Conservation (phyloP, 441 rosid genomes). For the Macaranga tanarius region DNA sequence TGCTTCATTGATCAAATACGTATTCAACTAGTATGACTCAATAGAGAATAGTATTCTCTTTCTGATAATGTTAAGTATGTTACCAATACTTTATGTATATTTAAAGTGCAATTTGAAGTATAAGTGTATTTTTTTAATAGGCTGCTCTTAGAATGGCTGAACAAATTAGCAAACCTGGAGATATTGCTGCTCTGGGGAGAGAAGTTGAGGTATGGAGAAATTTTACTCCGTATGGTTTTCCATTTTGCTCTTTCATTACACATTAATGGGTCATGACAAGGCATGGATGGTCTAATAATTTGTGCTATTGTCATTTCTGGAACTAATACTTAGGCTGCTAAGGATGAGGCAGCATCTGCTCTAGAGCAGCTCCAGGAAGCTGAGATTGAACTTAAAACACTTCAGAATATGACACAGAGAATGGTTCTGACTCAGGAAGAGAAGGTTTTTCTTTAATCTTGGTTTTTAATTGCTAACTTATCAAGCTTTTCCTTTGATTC, state of each 20-base stretch:
- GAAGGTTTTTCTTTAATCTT: constrained; percentile 53
- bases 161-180: constrained; percentile 51
- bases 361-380: constrained; percentile 47
- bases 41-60: background rate
- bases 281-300: constrained; percentile 3
- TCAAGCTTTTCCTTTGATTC: constrained; percentile 11
- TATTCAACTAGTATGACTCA: background rate
- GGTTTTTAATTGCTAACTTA: background rate
- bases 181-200: constrained; percentile 52
- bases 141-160: constrained; percentile 66
- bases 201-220: constrained; percentile 75
- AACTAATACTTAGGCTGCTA: constrained; percentile 51
- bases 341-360: constrained; percentile 66
- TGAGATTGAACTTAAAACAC: constrained; percentile 36
- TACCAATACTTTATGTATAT: background rate
- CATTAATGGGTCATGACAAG: constrained; percentile 6
- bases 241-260: constrained; percentile 8
- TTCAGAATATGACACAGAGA: constrained; percentile 47
- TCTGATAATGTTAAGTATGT: background rate
- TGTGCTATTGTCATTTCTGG: constrained; percentile 20
- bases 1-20: background rate
- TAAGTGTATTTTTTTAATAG: constrained; percentile 36
- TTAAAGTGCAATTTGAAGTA: background rate
- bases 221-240: constrained; percentile 21
- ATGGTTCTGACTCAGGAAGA: constrained; percentile 68